These are phyloP conservation scores for Neopestalotiopsis sp. DNA, from an alignment of 2,329 filamentous ascomycete species.

Conservation along the genomic window DNA sequence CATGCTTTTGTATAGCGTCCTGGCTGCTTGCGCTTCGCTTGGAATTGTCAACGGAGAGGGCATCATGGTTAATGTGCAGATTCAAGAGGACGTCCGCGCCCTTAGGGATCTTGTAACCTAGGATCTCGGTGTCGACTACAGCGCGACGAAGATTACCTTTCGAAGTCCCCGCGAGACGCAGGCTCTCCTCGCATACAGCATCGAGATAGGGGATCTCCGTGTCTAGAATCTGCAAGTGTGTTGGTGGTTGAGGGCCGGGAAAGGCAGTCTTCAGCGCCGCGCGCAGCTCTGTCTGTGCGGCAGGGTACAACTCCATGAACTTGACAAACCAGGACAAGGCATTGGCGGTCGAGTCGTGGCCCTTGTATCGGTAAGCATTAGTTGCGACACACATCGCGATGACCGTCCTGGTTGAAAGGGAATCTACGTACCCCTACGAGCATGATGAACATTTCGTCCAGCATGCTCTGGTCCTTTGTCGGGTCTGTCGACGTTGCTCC, in stretches of 20 bases:
- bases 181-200: constrained; percentile 36
- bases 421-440: constrained; percentile 4
- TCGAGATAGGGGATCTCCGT: constrained; percentile 35
- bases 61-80: neutral
- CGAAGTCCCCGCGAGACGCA: constrained; percentile 2
- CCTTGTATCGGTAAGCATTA: constrained; percentile 4
- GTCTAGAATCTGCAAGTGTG: constrained; percentile 27
- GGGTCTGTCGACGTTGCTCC: constrained; percentile 1
- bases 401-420: neutral
- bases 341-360: constrained; percentile 24
- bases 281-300: constrained; percentile 17
- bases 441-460: constrained; percentile 7
- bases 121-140: constrained; percentile 22
- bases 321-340: constrained; percentile 23
- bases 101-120: constrained; percentile 25
- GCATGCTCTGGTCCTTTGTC: constrained; percentile 8
- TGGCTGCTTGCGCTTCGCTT: neutral
- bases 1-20: neutral
- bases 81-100: constrained; percentile 20
- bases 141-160: constrained; percentile 2
- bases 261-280: constrained; percentile 17
- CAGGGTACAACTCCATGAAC: constrained; percentile 23
- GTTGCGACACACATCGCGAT: neutral
- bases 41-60: neutral
- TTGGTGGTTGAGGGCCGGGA: constrained; percentile 23